Conservation (phyloP, 176 grass and related monocot species). For the Musa itinerans region DNA sequence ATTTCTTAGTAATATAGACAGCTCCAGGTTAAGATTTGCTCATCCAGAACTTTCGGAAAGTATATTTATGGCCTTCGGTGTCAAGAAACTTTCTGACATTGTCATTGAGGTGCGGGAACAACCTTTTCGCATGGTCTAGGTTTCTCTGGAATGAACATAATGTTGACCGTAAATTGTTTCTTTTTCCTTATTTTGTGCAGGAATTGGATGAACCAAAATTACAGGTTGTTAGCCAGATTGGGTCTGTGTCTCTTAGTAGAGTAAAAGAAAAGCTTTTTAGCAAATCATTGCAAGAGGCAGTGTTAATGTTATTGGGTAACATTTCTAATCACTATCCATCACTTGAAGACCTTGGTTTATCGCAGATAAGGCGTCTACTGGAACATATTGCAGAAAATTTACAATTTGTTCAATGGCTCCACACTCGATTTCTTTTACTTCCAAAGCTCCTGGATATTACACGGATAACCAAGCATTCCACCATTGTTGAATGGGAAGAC, state of each 20-base stretch:
- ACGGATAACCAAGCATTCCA: constrained; percentile 27
- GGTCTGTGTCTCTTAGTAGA: constrained; percentile 41
- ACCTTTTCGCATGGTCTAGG: constrained; percentile 1
- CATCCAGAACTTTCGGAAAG: constrained; percentile 79
- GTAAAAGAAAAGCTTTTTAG: constrained; percentile 67
- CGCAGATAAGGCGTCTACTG: constrained; percentile 43
- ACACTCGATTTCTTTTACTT: constrained; percentile 78
- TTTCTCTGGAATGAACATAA: constrained; percentile 9
- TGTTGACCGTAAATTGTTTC: constrained; percentile 1
- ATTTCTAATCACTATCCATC: constrained; percentile 68
- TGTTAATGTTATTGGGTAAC: constrained; percentile 50
- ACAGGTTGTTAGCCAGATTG: constrained; percentile 61
- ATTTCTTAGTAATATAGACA: constrained; percentile 67
- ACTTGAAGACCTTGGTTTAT: constrained; percentile 54
- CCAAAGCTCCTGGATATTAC: constrained; percentile 67
- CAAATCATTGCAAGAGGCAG: constrained; percentile 55
- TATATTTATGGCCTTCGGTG: constrained; percentile 52
- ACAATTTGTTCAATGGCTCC: constrained; percentile 52
- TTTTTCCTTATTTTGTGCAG: constrained; percentile 34
- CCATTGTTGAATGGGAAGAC: constrained; percentile 65
- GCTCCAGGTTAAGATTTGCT: constrained; percentile 75
- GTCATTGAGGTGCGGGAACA: constrained; percentile 58
- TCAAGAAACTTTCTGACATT: constrained; percentile 79
- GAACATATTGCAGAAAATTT: constrained; percentile 62
- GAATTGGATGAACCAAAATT: constrained; percentile 65